phyloP scores from a whole-genome alignment of 176 grass and related monocot genomes.

The Puccinellia tenuiflora region DNA sequence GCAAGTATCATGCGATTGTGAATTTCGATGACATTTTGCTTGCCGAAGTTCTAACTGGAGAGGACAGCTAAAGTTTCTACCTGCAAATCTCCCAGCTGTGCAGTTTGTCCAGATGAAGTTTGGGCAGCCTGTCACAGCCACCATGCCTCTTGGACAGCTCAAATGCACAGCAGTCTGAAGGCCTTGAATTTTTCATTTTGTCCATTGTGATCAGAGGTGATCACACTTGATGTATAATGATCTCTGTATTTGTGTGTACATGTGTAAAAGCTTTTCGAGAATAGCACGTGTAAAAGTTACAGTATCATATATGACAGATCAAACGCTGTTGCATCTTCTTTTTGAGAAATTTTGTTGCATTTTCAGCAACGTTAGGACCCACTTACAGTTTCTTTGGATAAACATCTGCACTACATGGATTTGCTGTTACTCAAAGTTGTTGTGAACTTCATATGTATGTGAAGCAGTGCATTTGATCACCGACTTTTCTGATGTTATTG shows the following conservation, averaged over 20 bases:
- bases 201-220: slow-evolving; percentile 13
- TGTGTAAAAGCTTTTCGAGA: slow-evolving; percentile 10
- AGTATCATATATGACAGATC: neutral
- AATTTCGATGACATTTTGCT: slow-evolving; percentile 6
- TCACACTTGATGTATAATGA: slow-evolving; percentile 12
- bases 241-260: slow-evolving; percentile 35
- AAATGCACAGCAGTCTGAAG: slow-evolving; percentile 5
- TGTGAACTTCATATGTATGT: neutral
- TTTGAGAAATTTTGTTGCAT: neutral
- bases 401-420: neutral
- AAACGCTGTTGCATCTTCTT: neutral
- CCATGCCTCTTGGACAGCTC: slow-evolving; percentile 18
- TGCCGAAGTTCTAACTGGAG: slow-evolving; percentile 14
- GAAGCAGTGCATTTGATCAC: neutral
- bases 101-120: slow-evolving; percentile 20
- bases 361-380: neutral
- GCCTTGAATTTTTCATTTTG: slow-evolving; percentile 4
- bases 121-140: neutral
- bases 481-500: neutral
- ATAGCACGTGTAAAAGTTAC: neutral
- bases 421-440: neutral
- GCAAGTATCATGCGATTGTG: slow-evolving; percentile 8
- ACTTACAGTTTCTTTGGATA: neutral
- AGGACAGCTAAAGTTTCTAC: slow-evolving; percentile 3
- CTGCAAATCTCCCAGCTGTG: neutral